A percentile compares a stretch with the other conserved stretches of the same genome.
These are phyloP conservation scores for Exophiala mesophila DNA, from an alignment of 2,329 filamentous ascomycete genomes.

Conservation along the genomic window DNA sequence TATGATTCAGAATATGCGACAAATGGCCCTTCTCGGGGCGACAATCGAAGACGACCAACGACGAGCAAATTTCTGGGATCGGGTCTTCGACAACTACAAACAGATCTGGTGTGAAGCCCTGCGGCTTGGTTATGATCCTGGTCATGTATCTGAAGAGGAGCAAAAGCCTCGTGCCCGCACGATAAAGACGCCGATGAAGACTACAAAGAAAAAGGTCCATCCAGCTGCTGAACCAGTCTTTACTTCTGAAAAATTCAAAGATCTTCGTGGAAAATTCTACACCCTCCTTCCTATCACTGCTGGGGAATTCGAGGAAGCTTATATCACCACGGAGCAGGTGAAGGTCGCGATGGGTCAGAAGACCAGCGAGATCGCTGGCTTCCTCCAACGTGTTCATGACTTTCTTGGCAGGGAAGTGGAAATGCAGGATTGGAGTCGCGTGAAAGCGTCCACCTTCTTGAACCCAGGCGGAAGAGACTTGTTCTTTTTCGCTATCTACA, in stretches of 20 bases:
- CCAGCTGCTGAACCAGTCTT: conserved; percentile 14
- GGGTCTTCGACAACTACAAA: conserved; percentile 18
- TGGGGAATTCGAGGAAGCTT: conserved; percentile 21
- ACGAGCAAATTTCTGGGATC: conserved; percentile 18
- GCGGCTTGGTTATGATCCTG: conserved; percentile 14
- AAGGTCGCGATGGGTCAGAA: conserved; percentile 8
- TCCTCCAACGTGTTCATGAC: conserved; percentile 9
- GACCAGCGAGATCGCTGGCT: conserved; percentile 8
- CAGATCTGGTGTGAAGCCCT: conserved; percentile 23
- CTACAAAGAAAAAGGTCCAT: conserved; percentile 4
- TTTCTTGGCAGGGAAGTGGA: conserved; percentile 7
- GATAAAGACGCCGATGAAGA: background rate
- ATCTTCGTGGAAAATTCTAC: conserved; percentile 3
- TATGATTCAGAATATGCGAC: conserved; percentile 18
- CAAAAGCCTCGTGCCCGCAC: background rate
- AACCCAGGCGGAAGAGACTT: conserved; percentile 22
- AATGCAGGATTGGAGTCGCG: conserved; percentile 15
- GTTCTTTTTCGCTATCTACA: conserved; percentile 19
- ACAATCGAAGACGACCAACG: conserved; percentile 16
- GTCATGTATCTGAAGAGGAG: background rate
- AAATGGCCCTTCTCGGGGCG: conserved; percentile 19
- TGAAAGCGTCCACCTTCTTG: conserved; percentile 2
- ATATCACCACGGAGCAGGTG: conserved; percentile 15
- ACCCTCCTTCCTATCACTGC: conserved; percentile 14
- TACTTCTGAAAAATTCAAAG: conserved; percentile 7